Evolutionary conservation across 139 green algal species (phyloP).

Genomic region (Chlamydomonas sp.): DNA sequence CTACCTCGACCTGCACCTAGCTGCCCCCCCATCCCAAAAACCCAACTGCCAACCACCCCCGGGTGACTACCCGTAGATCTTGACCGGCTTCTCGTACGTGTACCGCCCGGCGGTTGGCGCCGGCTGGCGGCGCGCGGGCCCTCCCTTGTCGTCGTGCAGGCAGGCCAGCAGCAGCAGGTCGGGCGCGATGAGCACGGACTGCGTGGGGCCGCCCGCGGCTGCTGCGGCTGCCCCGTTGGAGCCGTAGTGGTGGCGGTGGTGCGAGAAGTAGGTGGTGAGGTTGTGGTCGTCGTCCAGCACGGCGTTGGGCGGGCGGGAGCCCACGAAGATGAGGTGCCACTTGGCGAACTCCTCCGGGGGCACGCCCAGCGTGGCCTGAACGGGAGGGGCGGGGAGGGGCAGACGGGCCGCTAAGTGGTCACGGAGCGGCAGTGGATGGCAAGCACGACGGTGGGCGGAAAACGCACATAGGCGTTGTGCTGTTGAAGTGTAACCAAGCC

Average conservation of each 20-base stretch:
- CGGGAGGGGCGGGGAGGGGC: conserved; percentile 29
- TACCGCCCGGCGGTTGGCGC: conserved; percentile 22
- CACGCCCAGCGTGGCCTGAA: conserved; percentile 82
- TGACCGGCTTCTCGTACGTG: conserved; percentile 73
- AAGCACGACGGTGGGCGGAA: not conserved
- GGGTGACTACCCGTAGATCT: conserved; percentile 64
- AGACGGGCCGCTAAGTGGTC: not conserved
- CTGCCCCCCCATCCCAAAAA: not conserved
- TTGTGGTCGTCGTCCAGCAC: conserved; percentile 1
- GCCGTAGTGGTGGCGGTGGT: not conserved
- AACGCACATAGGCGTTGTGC: not conserved
- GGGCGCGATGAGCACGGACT: not conserved
- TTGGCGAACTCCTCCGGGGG: conserved; percentile 84
- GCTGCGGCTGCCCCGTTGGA: not conserved
- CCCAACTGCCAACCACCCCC: not conserved
- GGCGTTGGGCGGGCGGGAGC: conserved; percentile 15
- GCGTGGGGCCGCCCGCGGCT: conserved; percentile 11
- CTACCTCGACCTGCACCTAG: too few species aligned
- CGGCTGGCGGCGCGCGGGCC: conserved; percentile 26
- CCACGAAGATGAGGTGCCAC: conserved; percentile 83
- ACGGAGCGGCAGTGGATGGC: too few species aligned
- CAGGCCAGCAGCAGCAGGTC: conserved; percentile 75
- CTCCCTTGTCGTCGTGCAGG: conserved; percentile 78
- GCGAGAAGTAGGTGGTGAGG: not conserved
- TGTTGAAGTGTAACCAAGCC: not conserved